Evolutionary conservation across 768 basidiomycete species (phyloP).

Genomic region (Lactarius akahatsu): DNA sequence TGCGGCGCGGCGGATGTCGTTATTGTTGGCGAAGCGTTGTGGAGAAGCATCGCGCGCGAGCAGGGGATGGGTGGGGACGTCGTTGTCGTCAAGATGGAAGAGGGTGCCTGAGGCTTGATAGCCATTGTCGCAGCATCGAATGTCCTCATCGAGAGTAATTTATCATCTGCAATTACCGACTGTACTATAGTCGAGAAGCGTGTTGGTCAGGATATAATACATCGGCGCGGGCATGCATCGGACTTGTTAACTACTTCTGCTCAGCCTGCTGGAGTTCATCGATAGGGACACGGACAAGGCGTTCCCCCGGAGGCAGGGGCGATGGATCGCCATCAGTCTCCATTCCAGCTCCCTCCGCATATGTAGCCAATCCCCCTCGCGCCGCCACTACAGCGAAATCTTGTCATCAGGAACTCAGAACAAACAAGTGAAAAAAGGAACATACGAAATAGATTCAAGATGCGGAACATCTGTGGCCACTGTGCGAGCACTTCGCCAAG

Average conservation of each 20-base stretch:
- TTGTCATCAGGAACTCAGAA: background rate
- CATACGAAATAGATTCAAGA: conserved; percentile 67
- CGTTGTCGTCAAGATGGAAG: conserved; percentile 28
- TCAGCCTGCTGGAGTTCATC: conserved; percentile 54
- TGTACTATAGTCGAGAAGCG: background rate
- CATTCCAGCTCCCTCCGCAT: conserved; percentile 30
- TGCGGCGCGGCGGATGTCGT: conserved; percentile 28
- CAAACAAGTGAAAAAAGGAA: background rate
- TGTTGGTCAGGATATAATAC: background rate
- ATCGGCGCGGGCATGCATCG: background rate
- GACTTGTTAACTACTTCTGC: conserved; percentile 25
- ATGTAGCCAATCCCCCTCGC: conserved; percentile 38
- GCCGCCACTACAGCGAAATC: conserved; percentile 45
- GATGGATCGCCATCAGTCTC: conserved; percentile 2
- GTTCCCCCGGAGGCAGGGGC: conserved; percentile 46
- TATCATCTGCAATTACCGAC: conserved; percentile 6
- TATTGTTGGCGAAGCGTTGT: conserved; percentile 26
- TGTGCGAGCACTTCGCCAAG: conserved; percentile 76
- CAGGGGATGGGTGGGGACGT: conserved; percentile 1
- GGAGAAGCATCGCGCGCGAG: conserved; percentile 21
- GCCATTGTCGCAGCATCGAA: background rate
- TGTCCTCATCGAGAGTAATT: background rate
- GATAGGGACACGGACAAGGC: conserved; percentile 71
- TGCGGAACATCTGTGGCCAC: conserved; percentile 83
- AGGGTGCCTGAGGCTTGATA: conserved; percentile 2